Evolutionary conservation across 1,284 basidiomycete species (phyloP).

Genomic region (Tetrapyrgos nigripes): DNA sequence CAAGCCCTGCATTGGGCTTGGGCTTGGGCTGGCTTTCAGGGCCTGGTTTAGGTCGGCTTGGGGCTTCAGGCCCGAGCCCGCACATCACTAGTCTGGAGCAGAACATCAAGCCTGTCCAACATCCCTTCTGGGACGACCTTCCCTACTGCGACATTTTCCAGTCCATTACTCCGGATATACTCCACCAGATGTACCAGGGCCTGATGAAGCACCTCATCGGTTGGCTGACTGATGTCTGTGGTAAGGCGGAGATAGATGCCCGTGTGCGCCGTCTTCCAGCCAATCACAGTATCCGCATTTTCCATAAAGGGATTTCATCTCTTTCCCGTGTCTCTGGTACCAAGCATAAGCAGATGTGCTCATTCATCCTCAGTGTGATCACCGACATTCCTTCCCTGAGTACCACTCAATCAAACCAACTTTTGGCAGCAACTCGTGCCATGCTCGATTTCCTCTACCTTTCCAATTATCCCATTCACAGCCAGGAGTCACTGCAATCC

Average conservation of each 20-base stretch:
- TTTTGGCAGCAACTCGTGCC: conserved; percentile 17
- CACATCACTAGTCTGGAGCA: too few species aligned
- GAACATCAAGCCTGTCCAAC: too few species aligned
- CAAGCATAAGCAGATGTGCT: conserved; percentile 27
- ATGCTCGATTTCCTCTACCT: conserved; percentile 35
- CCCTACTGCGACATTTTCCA: conserved; percentile 27
- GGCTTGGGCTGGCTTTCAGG: too few species aligned
- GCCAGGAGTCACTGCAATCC: conserved; percentile 19
- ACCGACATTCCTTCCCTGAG: not conserved
- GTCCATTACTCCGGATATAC: conserved; percentile 33
- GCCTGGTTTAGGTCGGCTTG: too few species aligned
- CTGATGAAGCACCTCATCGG: conserved; percentile 32
- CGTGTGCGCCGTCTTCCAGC: too few species aligned
- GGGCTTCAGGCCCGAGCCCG: too few species aligned
- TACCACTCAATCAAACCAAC: not conserved
- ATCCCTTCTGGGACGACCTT: conserved; percentile 20
- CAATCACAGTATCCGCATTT: conserved; percentile 22
- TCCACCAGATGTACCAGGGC: conserved; percentile 37
- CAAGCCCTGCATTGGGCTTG: too few species aligned
- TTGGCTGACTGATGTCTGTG: conserved; percentile 27
- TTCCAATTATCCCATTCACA: conserved; percentile 29
- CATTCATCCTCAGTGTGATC: conserved; percentile 20
- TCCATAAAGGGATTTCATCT: conserved; percentile 27
- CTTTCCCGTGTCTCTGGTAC: conserved; percentile 24
- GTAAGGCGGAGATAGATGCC: conserved; percentile 28